A percentile compares a stretch with the other conserved stretches of the same genome.
Conservation (phyloP, 805 yeast species). For the Zygosaccharomyces kombuchaensis region DNA sequence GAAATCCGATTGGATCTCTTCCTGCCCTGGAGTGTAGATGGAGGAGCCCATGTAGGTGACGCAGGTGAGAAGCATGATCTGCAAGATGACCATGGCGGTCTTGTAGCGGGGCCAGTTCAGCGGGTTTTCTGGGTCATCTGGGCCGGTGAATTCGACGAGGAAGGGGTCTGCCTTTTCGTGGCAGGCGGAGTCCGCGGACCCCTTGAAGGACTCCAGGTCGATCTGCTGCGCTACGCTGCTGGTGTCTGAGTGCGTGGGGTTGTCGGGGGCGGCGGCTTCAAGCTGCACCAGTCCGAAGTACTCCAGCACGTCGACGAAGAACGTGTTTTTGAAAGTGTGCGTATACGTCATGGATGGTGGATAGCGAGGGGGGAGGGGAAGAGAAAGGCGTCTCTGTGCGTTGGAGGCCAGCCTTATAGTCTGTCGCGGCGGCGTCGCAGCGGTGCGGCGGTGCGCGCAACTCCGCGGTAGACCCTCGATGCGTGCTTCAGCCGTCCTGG, state of each 20-base stretch:
- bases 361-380: too few relatives aligned
- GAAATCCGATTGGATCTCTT: conserved; percentile 43
- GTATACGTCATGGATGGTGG: background rate
- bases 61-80: conserved; percentile 45
- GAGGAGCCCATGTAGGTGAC: conserved; percentile 56
- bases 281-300: conserved; percentile 2
- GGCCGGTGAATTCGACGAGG: conserved; percentile 25
- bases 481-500: background rate
- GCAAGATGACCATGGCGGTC: conserved; percentile 38
- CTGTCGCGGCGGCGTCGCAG: background rate
- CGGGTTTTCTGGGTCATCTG: conserved; percentile 53
- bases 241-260: too few relatives aligned
- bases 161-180: conserved; percentile 28
- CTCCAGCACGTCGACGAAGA: conserved; percentile 25
- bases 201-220: background rate
- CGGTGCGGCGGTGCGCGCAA: background rate
- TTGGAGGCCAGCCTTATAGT: too few relatives aligned
- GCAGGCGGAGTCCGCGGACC: background rate
- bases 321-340: conserved; percentile 21
- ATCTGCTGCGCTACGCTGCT: background rate
- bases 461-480: background rate
- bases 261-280: background rate
- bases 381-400: too few relatives aligned
- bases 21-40: conserved; percentile 49
- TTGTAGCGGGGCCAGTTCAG: conserved; percentile 47